Percentiles rank a stretch among this genome's conserved stretches.
These are phyloP conservation scores for Boletus sp. DNA, from an alignment of 768 basidiomycete genomes.

Conservation along the genomic window DNA sequence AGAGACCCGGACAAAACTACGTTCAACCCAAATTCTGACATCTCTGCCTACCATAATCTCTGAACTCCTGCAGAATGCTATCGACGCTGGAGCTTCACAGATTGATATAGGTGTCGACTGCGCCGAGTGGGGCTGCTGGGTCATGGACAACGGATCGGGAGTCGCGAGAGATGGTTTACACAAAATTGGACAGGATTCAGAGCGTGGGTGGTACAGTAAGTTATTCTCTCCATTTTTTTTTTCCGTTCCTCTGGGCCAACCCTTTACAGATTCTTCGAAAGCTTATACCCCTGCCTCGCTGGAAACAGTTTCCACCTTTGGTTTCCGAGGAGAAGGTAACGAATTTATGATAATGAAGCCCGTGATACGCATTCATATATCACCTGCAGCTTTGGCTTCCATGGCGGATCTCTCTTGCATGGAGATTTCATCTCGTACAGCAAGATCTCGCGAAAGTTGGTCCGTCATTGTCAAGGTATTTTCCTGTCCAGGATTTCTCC, in stretches of 20 bases:
- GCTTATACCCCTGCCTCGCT: constrained; percentile 50
- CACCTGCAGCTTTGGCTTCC: constrained; percentile 69
- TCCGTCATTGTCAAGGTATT: constrained; percentile 75
- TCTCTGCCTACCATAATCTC: constrained; percentile 75
- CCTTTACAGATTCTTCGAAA: constrained; percentile 66
- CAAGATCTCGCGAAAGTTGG: constrained; percentile 60
- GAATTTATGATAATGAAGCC: background rate
- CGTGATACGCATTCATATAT: constrained; percentile 8
- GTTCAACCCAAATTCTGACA: constrained; percentile 82
- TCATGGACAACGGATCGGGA: constrained; percentile 81
- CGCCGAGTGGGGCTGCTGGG: constrained; percentile 79
- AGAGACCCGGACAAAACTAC: constrained; percentile 65
- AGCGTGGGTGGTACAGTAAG: constrained; percentile 68
- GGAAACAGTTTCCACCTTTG: constrained; percentile 63
- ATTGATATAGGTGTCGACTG: constrained; percentile 74
- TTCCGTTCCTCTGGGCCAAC: background rate
- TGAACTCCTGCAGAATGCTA: constrained; percentile 85
- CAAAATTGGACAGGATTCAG: constrained; percentile 47
- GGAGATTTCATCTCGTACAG: constrained; percentile 79
- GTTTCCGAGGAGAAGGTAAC: constrained; percentile 91
- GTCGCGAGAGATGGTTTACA: constrained; percentile 60
- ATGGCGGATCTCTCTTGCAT: constrained; percentile 74
- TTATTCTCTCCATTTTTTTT: constrained; percentile 4
- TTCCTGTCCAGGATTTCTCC: background rate
- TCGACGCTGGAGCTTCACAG: constrained; percentile 72